These are phyloP conservation scores for Leptographium lundbergii DNA, from an alignment of 2,329 filamentous ascomycete species.

Conservation along the genomic window DNA sequence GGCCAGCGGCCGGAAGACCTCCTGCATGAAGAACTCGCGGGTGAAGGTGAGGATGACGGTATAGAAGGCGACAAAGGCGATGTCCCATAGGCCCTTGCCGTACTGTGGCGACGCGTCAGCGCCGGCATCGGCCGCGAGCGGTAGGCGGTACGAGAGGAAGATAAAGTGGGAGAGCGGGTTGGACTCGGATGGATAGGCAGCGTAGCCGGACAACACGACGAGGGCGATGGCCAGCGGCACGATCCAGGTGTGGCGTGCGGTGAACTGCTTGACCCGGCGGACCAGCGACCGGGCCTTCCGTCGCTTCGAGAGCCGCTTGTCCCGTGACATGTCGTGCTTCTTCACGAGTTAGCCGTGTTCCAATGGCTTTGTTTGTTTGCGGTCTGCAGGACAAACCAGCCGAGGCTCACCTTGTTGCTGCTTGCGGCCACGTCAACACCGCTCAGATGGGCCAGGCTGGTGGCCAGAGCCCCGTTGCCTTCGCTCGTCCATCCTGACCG, in stretches of 20 bases:
- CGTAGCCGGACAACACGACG: constrained; percentile 55
- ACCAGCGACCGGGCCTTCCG: constrained; percentile 41
- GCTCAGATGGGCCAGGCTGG: constrained; percentile 34
- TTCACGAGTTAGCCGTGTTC: not conserved
- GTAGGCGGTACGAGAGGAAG: constrained; percentile 78
- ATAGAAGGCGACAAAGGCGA: constrained; percentile 83
- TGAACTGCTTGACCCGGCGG: constrained; percentile 38
- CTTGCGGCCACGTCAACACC: constrained; percentile 5
- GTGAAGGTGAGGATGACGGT: constrained; percentile 83
- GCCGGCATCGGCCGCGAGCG: constrained; percentile 20
- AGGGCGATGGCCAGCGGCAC: constrained; percentile 56
- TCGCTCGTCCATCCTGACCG: constrained; percentile 44
- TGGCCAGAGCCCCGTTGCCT: constrained; percentile 38
- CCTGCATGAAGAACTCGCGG: constrained; percentile 92
- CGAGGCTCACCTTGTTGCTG: constrained; percentile 8
- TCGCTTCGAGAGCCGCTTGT: constrained; percentile 38
- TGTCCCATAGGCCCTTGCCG: constrained; percentile 76
- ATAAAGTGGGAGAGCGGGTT: constrained; percentile 74
- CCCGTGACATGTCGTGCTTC: constrained; percentile 7
- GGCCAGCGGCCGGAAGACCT: constrained; percentile 66
- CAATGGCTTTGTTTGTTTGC: not conserved
- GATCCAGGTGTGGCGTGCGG: constrained; percentile 47
- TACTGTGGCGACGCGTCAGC: constrained; percentile 50
- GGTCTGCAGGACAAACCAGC: not conserved
- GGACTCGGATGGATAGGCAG: constrained; percentile 59